phyloP scores from a whole-genome alignment of 352 stramenopile genomes.

The Phytophthora colocasiae region DNA sequence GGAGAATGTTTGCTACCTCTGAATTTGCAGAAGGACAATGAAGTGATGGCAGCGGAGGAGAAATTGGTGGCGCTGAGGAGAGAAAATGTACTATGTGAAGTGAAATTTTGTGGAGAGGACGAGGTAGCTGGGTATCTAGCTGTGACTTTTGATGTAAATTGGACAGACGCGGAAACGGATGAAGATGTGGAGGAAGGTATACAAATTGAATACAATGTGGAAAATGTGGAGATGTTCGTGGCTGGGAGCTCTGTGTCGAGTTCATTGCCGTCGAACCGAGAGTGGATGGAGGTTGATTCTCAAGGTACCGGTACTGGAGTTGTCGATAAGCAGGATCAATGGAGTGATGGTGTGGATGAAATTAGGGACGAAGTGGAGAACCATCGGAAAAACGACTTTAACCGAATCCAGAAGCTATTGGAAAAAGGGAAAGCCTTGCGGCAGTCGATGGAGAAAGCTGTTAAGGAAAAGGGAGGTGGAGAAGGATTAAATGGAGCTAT shows the following conservation, averaged over 20 bases:
- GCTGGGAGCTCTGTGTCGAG: no score
- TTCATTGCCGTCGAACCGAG: no score
- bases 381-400: constrained; percentile 5
- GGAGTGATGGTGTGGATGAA: neutral
- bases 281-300: no score
- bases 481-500: neutral
- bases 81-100: constrained; percentile 53
- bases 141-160: constrained; percentile 38
- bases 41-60: constrained; percentile 24
- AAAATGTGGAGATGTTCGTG: no score
- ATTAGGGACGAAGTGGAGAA: neutral
- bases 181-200: no score
- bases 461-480: constrained; percentile 13
- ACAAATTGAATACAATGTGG: no score
- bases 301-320: neutral
- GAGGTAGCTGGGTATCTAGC: constrained; percentile 41
- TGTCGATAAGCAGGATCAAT: neutral
- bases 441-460: constrained; percentile 53
- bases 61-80: constrained; percentile 35
- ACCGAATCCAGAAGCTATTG: constrained; percentile 42
- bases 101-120: constrained; percentile 19
- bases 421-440: constrained; percentile 55
- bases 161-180: constrained; percentile 3
- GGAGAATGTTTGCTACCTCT: constrained; percentile 45
- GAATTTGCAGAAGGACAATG: constrained; percentile 3